Base-by-base conservation (phyloP, 1,139 yeast genomes). In the Torulaspora pretoriensis region DNA sequence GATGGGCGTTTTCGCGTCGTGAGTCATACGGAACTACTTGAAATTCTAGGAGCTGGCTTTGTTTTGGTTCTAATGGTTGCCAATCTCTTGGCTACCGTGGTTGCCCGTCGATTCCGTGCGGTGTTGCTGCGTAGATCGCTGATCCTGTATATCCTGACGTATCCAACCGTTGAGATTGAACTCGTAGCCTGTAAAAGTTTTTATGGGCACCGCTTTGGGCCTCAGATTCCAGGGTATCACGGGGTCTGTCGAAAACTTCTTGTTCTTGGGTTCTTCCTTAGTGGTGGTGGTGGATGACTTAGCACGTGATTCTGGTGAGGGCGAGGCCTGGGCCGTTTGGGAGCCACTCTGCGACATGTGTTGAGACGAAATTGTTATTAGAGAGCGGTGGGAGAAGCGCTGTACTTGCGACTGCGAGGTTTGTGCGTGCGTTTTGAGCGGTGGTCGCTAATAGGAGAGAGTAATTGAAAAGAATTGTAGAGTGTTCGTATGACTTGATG, bases 121-220 rank as follows among this genome's bases (percentile, higher is more conserved):
- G 29, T 6, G 29, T 4, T 26, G 3, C 13, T 9, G 10, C 32
- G 10, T 6, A 12, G 26, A 19, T 31, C 45, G 35, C 23, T 40
- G 40, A 27, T 33, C 42, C 31, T 35, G 22, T 13, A 53, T 30
- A 30, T 58, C 61, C 17, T 50, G 43, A 34, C 62, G 47, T 14
- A 55, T 42, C 60, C 61, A 59, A 7, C 62, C 62, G 32, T 45
- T 51, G 14, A 59, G 47, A 8, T 52, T 47, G 14, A 59, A 35
- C 17, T 50, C 49, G 45, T 59, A 57, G 14, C 61, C 60, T 8
- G 57, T 55, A 26, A 59, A 59, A 31, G 58, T 51, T 40, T 50
- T 54, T 28, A 59, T 46, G 3, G 43, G 41, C n/a, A 57, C 48
- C 8, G 44, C 46, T 3, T 48, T 47, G 8, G 46, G 45, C 9